phyloP scores from a whole-genome alignment of 129 eudicot species.

The Silybum marianum region DNA sequence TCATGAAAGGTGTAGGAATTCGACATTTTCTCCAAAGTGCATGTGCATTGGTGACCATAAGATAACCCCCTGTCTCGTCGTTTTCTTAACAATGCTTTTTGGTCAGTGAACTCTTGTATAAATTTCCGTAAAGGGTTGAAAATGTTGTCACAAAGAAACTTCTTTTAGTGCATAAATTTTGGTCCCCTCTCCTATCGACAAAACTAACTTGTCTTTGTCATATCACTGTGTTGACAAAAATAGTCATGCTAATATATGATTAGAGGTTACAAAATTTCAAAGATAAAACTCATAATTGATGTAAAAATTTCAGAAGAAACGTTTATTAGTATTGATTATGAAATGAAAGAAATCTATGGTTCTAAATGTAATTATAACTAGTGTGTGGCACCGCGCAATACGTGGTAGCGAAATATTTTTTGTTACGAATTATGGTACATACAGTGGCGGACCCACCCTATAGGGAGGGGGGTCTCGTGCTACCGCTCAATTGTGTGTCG shows the following conservation, averaged over 20 bases:
- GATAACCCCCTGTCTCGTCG: neutral
- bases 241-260: neutral
- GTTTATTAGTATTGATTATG: neutral
- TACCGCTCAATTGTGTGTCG: too few relatives aligned
- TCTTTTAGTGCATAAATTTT: neutral
- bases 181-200: neutral
- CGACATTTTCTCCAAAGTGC: neutral
- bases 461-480: too few relatives aligned
- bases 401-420: too few relatives aligned
- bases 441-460: too few relatives aligned
- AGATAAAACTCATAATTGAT: neutral
- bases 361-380: neutral
- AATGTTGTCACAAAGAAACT: neutral
- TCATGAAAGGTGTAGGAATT: neutral
- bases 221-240: neutral
- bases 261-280: neutral
- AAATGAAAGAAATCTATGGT: neutral
- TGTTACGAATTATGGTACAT: too few relatives aligned
- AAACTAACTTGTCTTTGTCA: neutral
- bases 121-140: neutral
- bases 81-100: neutral
- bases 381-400: too few relatives aligned
- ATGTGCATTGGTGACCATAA: neutral
- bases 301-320: neutral
- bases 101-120: neutral